Evolutionary conservation across 495 filamentous ascomycete species (phyloP), one percentile per base, ranked within the genome.

Genomic region (Elasticomyces elasticus): DNA sequence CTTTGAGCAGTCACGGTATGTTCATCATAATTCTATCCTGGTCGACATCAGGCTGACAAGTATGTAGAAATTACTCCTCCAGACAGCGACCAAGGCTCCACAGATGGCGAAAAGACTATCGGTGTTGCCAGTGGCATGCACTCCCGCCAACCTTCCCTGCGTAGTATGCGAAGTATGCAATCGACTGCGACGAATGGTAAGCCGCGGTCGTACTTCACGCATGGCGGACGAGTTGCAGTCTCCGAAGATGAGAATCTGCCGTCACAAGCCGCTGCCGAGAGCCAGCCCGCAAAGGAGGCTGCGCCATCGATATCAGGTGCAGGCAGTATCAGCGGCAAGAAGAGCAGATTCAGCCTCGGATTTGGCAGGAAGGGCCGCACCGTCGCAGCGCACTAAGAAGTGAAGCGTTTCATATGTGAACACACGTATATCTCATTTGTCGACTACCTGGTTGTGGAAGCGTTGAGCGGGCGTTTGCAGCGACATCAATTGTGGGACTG

Each of bases 1-100:
- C 56, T 1, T 23, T 60, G 33, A 51, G 44, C 43, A 60, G 43
- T 27, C 43, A 50, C 10, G 51, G 56, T 60, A 59, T 19, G 49
- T 22, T n/a, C n/a, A n/a, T n/a, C n/a, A n/a, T n/a, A n/a, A n/a
- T n/a, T n/a, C n/a, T n/a, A n/a, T n/a, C n/a, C n/a, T n/a, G n/a
- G n/a, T n/a, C n/a, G n/a, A n/a, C n/a, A n/a, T n/a, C n/a, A 6
- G 1, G 10, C 51, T 46, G 19, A 24, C 50, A 31, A 15, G 2
- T 15, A 12, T 43, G 9, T 38, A 46, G 43, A 54, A 51, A 43
- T 35, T n/a, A 51, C 37, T 4, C 42, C 51, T 1, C 51, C 37
- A 3, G 46, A 56, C n/a, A 56, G 46, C 41, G 46, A 56, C 6
- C 20, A 20, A 12, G 46, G 47, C 45, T 49, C n/a, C 25, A 49